Percentiles rank a stretch among this genome's conserved stretches.
phyloP scores from a whole-genome alignment of 441 rosid genomes.

The Eugenia klotzschiana region DNA sequence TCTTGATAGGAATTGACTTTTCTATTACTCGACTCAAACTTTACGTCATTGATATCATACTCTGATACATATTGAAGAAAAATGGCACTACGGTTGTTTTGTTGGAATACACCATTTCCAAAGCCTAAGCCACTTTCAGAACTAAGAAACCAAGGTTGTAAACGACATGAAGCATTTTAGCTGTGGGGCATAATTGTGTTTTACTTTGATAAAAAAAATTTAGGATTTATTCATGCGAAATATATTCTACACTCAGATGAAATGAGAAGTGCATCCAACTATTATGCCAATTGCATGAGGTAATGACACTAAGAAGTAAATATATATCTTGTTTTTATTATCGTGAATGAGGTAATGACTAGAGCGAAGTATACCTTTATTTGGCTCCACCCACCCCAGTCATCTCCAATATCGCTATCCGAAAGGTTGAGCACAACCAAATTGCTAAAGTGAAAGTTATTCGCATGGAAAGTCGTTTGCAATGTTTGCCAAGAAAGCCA shows the following conservation, averaged over 20 bases:
- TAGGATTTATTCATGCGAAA: neutral
- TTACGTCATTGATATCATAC: neutral
- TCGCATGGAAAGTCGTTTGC: too few relatives aligned
- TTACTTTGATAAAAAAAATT: too few relatives aligned
- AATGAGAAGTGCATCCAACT: neutral
- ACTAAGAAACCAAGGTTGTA: too few relatives aligned
- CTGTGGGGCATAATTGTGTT: too few relatives aligned
- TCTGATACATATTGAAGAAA: neutral
- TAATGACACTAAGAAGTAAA: neutral
- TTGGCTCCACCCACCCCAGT: fast-evolving
- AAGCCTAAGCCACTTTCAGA: neutral
- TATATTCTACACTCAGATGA: too few relatives aligned
- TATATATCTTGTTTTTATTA: too few relatives aligned
- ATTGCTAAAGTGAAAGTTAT: too few relatives aligned
- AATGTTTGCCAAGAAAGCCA: neutral
- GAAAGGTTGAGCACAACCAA: neutral
- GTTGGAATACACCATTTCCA: too few relatives aligned
- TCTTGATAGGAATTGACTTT: neutral
- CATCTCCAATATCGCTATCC: neutral
- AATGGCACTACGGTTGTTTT: too few relatives aligned
- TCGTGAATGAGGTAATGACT: neutral
- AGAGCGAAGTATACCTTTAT: neutral
- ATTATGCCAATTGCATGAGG: neutral
- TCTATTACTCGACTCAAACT: neutral
- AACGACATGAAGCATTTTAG: too few relatives aligned